Evolutionary conservation across 352 stramenopile species (phyloP), one percentile per base, ranked within the genome.

Genomic region (Pythium volutum): DNA sequence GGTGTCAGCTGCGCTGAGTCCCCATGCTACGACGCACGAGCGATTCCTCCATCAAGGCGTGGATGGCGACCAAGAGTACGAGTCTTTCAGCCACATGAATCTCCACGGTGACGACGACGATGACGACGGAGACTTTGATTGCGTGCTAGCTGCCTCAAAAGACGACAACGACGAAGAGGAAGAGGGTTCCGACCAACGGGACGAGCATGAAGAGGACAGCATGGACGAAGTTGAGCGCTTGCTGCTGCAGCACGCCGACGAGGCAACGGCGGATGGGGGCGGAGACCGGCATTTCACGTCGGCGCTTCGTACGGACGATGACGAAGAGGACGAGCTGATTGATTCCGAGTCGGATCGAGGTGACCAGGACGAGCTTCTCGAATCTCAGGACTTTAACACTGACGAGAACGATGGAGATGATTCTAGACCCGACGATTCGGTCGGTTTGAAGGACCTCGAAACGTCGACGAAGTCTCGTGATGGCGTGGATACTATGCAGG

Each of bases 241-340:
- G 12, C 16, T 66, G 41, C 41, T 59, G 12, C 20, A 59, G 23
- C 62, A 69, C 27, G 61, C 52, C 20, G 52, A 67, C 8, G 12
- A n/a, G 3, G 22, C 9, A n/a, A 34, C 5, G 3, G 5, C 41
- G 3, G 22, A 10, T 1, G 14, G 3, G 9, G 18, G n/a, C 16
- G n/a, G 10, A 22, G 38, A 55, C 34, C 59, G 36, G 3, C 29
- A 33, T 14, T 69, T 69, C 23, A n/a, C 25, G 6, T 62, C 55
- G 2, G 43, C 23, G n/a, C 55, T 69, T 16, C 62, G 62, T 20
- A 66, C 67, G 63, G 55, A 70, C 10, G 64, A 70, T 16, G 64
- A 69, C 9, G 55, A 69, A 12, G 47, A 34, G 2, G 59, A 69
- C 46, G 55, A 69, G 20, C 36, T 73, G 36, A 64, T 69, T 18